These are phyloP conservation scores for Microbotryum lychnidis-dioicae DNA, from an alignment of 1,284 basidiomycete species.

Conservation along the genomic window DNA sequence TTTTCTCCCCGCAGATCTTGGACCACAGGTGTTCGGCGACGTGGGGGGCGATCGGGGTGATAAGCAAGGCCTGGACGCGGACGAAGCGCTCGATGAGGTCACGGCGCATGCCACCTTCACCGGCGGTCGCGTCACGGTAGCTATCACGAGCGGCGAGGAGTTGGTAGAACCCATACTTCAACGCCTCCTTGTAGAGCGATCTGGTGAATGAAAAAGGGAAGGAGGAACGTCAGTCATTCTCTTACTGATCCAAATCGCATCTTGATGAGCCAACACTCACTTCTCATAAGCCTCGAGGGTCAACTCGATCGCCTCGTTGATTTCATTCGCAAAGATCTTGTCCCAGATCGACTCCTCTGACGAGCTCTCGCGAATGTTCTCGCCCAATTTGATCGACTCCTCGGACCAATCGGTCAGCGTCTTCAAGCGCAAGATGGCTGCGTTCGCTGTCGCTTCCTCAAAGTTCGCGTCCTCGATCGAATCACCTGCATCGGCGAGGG, in stretches of 20 bases:
- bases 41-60: constrained; percentile 87
- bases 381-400: constrained; percentile 12
- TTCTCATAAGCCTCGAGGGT: constrained; percentile 69
- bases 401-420: constrained; percentile 89
- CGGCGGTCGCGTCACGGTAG: constrained; percentile 83
- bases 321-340: constrained; percentile 81
- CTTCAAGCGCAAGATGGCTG: constrained; percentile 88
- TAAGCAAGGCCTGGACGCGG: constrained; percentile 65
- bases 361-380: constrained; percentile 44
- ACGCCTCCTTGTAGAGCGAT: constrained; percentile 88
- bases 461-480: constrained; percentile 98
- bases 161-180: constrained; percentile 95
- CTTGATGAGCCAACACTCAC: constrained; percentile 47
- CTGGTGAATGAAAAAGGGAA: constrained; percentile 43
- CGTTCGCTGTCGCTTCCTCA: constrained; percentile 97
- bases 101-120: constrained; percentile 73
- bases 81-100: constrained; percentile 74
- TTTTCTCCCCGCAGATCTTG: constrained; percentile 60
- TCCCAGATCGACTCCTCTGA: constrained; percentile 58
- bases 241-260: neutral
- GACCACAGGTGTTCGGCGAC: constrained; percentile 86
- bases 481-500: constrained; percentile 93
- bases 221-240: neutral
- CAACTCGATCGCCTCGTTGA: constrained; percentile 72
- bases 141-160: constrained; percentile 86